Conservation (phyloP, 345 rosid species). For the Camelina sativa region DNA sequence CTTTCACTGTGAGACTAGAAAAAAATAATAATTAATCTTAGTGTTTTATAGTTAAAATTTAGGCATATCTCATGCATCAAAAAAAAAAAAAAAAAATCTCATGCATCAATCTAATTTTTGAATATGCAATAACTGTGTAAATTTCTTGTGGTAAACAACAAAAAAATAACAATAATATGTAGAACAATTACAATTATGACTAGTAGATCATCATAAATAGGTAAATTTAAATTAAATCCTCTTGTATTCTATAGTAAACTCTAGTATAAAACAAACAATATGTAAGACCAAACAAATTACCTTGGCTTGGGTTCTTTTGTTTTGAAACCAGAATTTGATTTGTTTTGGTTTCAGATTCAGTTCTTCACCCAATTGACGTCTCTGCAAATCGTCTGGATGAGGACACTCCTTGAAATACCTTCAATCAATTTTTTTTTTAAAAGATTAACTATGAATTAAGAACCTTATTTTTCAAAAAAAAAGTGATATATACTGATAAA, state of each 20-base stretch:
- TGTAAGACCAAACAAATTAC: constrained; percentile 32
- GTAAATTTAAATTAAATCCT: background rate
- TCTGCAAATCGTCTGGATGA: constrained; percentile 73
- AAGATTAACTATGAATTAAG: background rate
- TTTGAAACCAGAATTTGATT: constrained; percentile 88
- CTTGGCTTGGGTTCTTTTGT: constrained; percentile 77
- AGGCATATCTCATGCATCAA: background rate
- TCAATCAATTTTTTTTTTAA: constrained; percentile 16
- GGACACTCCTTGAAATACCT: constrained; percentile 78
- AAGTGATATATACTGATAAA: background rate
- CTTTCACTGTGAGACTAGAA: constrained; percentile 59
- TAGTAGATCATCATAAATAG: background rate
- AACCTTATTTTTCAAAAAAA: background rate
- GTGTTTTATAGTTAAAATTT: background rate
- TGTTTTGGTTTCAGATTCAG: constrained; percentile 60
- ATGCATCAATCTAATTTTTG: background rate
- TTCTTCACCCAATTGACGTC: constrained; percentile 57
- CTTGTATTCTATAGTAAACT: background rate
- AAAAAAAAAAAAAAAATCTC: background rate
- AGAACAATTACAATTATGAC: background rate
- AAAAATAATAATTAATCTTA: background rate
- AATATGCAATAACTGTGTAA: background rate
- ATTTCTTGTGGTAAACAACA: background rate
- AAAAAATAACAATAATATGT: background rate
- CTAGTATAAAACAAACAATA: background rate